Evolutionary conservation across 169 alveolate genomes (phyloP).

Genomic region (Cryptosporidium ubiquitum): DNA sequence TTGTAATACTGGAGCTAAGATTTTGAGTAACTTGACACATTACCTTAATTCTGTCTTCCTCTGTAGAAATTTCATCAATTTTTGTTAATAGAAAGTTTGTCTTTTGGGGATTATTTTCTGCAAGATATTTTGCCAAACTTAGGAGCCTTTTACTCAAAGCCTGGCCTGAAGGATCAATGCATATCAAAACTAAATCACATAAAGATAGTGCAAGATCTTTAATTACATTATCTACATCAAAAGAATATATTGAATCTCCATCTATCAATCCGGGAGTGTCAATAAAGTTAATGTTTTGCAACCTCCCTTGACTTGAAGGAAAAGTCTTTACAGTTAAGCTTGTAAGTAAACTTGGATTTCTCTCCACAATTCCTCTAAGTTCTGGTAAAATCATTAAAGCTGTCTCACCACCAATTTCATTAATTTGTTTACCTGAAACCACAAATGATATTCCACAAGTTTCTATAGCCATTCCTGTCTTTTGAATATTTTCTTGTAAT

Average conservation of each 20-base stretch:
- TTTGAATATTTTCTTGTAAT: conserved; percentile 80
- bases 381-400: conserved; percentile 80
- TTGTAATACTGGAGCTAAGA: conserved; percentile 66
- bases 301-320: conserved; percentile 19
- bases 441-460: conserved; percentile 82
- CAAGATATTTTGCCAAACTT: conserved; percentile 75
- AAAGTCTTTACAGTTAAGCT: conserved; percentile 79
- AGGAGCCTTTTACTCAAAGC: conserved; percentile 81
- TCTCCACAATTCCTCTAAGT: conserved; percentile 75
- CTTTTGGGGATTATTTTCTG: conserved; percentile 76
- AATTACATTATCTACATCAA: conserved; percentile 79
- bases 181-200: conserved; percentile 82
- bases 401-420: conserved; percentile 80
- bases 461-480: conserved; percentile 83
- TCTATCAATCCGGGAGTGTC: conserved; percentile 88
- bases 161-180: conserved; percentile 83
- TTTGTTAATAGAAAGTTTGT: conserved; percentile 77
- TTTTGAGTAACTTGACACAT: conserved; percentile 79
- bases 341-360: conserved; percentile 75
- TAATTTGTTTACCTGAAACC: conserved; percentile 79
- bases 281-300: conserved; percentile 78
- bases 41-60: conserved; percentile 78
- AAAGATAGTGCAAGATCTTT: conserved; percentile 76
- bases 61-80: conserved; percentile 79
- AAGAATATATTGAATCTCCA: conserved; percentile 80